phyloP scores from a whole-genome alignment of 495 filamentous ascomycete species.

The Beverwykella pulmonaria region DNA sequence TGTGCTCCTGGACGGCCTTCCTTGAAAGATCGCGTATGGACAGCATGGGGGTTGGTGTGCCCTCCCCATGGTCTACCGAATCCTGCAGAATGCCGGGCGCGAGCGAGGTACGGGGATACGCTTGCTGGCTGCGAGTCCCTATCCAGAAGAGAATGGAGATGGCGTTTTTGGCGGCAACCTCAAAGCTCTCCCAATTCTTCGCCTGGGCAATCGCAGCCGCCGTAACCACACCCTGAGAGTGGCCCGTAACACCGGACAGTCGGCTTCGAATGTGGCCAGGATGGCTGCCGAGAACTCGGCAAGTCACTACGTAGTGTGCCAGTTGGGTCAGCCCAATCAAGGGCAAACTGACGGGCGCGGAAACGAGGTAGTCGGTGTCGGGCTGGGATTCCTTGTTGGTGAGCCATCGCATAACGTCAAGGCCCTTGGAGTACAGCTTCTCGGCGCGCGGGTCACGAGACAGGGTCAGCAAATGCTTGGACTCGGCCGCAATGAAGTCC shows the following conservation, averaged over 20 bases:
- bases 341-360: constrained; percentile 94
- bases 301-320: constrained; percentile 90
- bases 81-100: constrained; percentile 92
- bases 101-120: constrained; percentile 90
- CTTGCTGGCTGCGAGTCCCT: constrained; percentile 95
- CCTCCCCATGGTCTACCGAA: constrained; percentile 90
- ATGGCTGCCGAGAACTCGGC: constrained; percentile 81
- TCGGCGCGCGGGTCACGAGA: constrained; percentile 82
- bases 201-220: constrained; percentile 90
- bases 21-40: constrained; percentile 90
- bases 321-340: constrained; percentile 94
- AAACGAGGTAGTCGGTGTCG: constrained; percentile 93
- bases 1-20: constrained; percentile 85
- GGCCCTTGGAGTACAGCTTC: constrained; percentile 93
- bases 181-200: constrained; percentile 86
- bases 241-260: constrained; percentile 85
- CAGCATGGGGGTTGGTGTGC: constrained; percentile 93
- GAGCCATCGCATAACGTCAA: constrained; percentile 93
- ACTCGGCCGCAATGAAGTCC: constrained; percentile 75
- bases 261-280: constrained; percentile 83
- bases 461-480: constrained; percentile 80
- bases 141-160: constrained; percentile 99
- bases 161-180: constrained; percentile 71
- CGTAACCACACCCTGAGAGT: constrained; percentile 94
- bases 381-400: constrained; percentile 83